phyloP scores from a whole-genome alignment of 345 rosid species.

The Gossypium stocksii region DNA sequence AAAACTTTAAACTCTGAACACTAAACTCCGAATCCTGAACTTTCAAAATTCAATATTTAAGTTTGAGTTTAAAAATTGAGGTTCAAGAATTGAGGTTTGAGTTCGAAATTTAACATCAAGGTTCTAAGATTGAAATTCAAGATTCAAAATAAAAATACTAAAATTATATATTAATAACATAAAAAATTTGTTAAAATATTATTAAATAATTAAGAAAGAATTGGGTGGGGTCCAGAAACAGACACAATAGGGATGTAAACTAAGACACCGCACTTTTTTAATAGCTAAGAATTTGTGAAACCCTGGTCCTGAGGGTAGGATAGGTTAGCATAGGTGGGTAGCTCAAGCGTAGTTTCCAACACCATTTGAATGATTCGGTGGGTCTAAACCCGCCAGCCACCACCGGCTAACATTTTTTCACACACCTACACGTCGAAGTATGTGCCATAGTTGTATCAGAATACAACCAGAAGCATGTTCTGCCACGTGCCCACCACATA shows the following conservation, averaged over 20 bases:
- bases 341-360: neutral
- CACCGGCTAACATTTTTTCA: conserved; percentile 3
- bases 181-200: no score
- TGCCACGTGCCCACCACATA: conserved; percentile 6
- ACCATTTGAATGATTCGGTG: conserved; percentile 12
- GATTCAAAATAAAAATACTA: no score
- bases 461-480: conserved; percentile 5
- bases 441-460: neutral
- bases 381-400: conserved; percentile 6
- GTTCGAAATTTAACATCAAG: accelerated
- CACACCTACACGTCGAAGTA: neutral
- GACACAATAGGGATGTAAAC: neutral
- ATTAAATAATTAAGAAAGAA: no score
- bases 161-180: no score
- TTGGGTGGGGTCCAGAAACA: no score
- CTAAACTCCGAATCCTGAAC: no score
- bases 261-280: neutral
- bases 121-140: no score
- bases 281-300: neutral
- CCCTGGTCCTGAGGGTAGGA: conserved; percentile 8
- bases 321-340: conserved; percentile 1
- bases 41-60: accelerated
- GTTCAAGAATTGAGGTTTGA: no score
- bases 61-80: accelerated
- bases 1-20: no score